Evolutionary conservation across 805 yeast species (phyloP).

Genomic region (Metschnikowia arizonensis): DNA sequence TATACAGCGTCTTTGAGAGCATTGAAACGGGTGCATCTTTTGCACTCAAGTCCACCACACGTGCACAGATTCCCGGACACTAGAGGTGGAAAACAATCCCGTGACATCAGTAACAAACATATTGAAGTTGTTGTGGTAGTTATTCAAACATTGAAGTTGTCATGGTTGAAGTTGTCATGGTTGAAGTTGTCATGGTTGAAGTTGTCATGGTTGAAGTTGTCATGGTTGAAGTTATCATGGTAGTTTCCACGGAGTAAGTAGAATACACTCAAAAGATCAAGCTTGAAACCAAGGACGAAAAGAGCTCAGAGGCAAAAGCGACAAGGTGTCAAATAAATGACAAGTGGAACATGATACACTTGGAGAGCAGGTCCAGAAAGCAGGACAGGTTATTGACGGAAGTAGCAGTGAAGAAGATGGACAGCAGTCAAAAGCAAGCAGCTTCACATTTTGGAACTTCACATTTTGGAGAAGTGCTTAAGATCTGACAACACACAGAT

Average conservation of each 20-base stretch:
- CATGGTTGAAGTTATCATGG: too few species aligned
- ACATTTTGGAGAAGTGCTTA: too few species aligned
- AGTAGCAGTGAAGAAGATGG: neutral
- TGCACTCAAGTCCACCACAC: conserved; percentile 48
- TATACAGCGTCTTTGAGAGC: neutral
- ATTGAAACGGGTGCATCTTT: conserved; percentile 30
- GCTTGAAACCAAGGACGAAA: conserved; percentile 18
- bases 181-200: too few species aligned
- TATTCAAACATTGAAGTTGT: too few species aligned
- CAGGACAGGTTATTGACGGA: neutral
- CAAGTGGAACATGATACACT: conserved; percentile 10
- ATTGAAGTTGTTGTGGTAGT: conserved; percentile 62
- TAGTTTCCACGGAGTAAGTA: conserved; percentile 33
- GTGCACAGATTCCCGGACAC: conserved; percentile 57
- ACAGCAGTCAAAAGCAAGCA: conserved; percentile 16
- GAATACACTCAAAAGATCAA: conserved; percentile 41
- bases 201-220: too few species aligned
- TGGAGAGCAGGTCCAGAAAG: neutral
- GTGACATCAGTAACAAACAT: conserved; percentile 68
- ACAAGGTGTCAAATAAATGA: conserved; percentile 30
- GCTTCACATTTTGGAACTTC: conserved; percentile 16
- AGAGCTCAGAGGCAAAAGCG: conserved; percentile 22
- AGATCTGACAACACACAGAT: too few species aligned
- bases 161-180: too few species aligned
- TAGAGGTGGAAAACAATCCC: conserved; percentile 51